Conservation (phyloP, 2,329 filamentous ascomycete species). For the Diaporthe sp. region DNA sequence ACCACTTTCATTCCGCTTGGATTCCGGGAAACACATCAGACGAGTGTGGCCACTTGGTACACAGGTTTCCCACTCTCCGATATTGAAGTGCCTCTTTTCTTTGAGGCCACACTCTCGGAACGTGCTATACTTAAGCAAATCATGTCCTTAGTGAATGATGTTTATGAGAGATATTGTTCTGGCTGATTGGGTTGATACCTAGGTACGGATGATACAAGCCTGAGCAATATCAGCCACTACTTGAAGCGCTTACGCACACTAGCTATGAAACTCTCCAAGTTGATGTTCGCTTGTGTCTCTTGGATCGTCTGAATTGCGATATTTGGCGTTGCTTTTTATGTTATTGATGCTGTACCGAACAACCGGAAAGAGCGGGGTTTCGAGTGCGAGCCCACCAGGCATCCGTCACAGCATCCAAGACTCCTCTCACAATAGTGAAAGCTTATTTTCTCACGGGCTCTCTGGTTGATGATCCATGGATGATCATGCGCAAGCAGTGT, state of each 20-base stretch:
- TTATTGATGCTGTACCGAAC: neutral
- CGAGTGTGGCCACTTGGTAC: neutral
- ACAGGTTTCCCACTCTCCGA: neutral
- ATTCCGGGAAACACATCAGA: neutral
- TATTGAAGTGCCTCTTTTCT: neutral
- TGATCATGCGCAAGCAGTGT: constrained; percentile 5
- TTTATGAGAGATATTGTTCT: too few relatives aligned
- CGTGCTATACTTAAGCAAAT: too few relatives aligned
- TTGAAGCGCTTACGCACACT: too few relatives aligned
- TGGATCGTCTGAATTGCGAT: neutral
- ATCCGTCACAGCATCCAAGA: neutral
- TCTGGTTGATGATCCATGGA: neutral
- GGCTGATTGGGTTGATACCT: too few relatives aligned
- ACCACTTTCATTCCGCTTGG: too few relatives aligned
- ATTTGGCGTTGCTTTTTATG: neutral
- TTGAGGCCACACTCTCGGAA: too few relatives aligned
- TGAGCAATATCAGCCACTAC: too few relatives aligned
- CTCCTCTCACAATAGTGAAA: neutral
- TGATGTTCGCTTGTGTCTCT: neutral
- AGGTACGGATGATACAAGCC: too few relatives aligned
- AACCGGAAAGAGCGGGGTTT: neutral
- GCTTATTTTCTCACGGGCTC: neutral
- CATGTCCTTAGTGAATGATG: too few relatives aligned
- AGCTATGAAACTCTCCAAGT: too few relatives aligned
- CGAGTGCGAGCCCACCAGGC: neutral